phyloP scores from a whole-genome alignment of 768 basidiomycete genomes.

The Cyclocybe cylindracea region DNA sequence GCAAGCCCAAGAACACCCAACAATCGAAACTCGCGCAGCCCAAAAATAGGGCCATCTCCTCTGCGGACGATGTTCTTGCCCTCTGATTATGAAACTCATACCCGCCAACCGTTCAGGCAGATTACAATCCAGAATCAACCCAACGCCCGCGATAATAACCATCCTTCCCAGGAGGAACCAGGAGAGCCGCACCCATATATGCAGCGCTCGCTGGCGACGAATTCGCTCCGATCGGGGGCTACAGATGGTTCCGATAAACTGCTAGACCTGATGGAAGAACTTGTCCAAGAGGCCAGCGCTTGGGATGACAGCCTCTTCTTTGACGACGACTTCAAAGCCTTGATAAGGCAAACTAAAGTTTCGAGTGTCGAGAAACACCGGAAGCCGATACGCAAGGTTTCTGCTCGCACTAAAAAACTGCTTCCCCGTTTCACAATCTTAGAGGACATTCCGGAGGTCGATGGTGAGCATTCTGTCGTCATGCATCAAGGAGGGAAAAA shows the following conservation, averaged over 20 bases:
- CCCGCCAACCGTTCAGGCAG: neutral
- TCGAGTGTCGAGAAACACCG: neutral
- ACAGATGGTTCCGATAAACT: constrained; percentile 27
- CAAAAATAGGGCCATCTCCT: constrained; percentile 46
- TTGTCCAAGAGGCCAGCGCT: constrained; percentile 48
- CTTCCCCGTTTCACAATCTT: constrained; percentile 4
- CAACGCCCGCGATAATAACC: neutral
- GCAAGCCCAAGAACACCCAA: neutral
- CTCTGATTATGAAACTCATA: neutral
- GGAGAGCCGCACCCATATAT: neutral
- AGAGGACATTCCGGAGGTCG: constrained; percentile 21
- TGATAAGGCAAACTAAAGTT: constrained; percentile 36
- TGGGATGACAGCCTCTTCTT: constrained; percentile 53
- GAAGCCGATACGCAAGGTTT: neutral
- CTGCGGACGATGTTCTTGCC: constrained; percentile 42
- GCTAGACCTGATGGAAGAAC: constrained; percentile 45
- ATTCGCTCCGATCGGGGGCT: neutral
- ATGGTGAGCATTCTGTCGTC: constrained; percentile 4
- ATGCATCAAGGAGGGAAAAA: no score
- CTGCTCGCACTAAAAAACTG: constrained; percentile 1
- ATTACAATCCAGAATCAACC: neutral
- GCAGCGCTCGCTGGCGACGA: neutral
- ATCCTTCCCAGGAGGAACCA: neutral
- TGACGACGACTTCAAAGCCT: constrained; percentile 45
- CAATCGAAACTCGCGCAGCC: constrained; percentile 33